These are phyloP conservation scores for Aureobasidium sp. DNA, from an alignment of 2,329 filamentous ascomycete species.

Conservation along the genomic window DNA sequence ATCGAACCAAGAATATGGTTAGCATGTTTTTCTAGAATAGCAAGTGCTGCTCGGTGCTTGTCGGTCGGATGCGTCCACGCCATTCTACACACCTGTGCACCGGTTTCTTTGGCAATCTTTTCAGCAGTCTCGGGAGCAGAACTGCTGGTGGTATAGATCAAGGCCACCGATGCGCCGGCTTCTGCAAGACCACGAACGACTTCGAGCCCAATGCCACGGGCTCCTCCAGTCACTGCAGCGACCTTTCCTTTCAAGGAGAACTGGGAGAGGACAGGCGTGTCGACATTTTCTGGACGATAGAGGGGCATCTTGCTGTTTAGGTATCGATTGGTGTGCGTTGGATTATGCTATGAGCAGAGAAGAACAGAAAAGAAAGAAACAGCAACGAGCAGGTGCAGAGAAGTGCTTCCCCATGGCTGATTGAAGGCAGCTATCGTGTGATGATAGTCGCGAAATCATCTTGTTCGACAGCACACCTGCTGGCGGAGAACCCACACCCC, in stretches of 20 bases:
- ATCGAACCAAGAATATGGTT: background rate
- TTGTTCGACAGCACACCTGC: background rate
- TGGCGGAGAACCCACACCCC: background rate
- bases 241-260: conserved; percentile 63
- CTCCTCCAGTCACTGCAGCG: conserved; percentile 79
- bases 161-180: conserved; percentile 49
- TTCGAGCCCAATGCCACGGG: conserved; percentile 76
- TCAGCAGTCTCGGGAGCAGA: conserved; percentile 21
- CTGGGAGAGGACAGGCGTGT: background rate
- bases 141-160: conserved; percentile 56
- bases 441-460: background rate
- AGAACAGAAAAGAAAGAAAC: background rate
- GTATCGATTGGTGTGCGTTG: background rate
- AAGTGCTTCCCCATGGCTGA: background rate
- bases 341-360: background rate
- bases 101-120: conserved; percentile 20
- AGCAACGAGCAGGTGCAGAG: background rate
- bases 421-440: too few relatives aligned
- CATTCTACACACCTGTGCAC: conserved; percentile 11
- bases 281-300: background rate
- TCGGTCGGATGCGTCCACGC: background rate
- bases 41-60: background rate
- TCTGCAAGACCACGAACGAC: conserved; percentile 86
- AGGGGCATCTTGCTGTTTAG: background rate
- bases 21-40: background rate